phyloP scores from a whole-genome alignment of 2,329 filamentous ascomycete species.

The Bipolaris oryzae region DNA sequence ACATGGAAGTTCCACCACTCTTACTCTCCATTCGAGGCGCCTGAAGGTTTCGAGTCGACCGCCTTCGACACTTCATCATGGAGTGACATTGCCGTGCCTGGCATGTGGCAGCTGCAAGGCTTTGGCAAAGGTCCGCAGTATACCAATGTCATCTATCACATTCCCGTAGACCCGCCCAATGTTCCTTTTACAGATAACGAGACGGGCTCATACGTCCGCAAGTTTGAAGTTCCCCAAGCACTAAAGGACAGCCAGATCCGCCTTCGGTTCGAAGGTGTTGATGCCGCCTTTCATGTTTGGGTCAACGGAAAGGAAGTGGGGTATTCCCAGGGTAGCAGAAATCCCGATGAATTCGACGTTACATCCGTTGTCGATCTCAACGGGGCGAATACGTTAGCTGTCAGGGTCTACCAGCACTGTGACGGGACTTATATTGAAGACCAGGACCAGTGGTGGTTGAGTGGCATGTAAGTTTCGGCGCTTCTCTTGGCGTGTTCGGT shows the following conservation, averaged over 20 bases:
- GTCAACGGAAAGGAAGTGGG: conserved; percentile 69
- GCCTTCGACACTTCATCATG: conserved; percentile 52
- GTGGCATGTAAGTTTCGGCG: conserved; percentile 51
- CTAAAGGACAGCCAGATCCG: conserved; percentile 63
- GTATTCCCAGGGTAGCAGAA: conserved; percentile 71
- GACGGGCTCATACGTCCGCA: conserved; percentile 66
- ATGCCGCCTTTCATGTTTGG: conserved; percentile 73
- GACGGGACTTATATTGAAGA: conserved; percentile 74
- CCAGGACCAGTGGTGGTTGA: conserved; percentile 72
- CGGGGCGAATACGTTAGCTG: conserved; percentile 62
- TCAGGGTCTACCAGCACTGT: conserved; percentile 73
- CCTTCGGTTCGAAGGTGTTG: conserved; percentile 73
- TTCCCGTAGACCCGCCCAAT: conserved; percentile 68
- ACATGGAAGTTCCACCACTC: conserved; percentile 50
- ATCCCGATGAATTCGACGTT: conserved; percentile 73
- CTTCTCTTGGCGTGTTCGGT: background rate
- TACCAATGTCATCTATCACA: conserved; percentile 70
- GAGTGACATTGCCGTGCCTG: conserved; percentile 65
- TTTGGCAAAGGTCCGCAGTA: conserved; percentile 69
- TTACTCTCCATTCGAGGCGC: conserved; percentile 46
- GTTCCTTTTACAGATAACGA: conserved; percentile 66
- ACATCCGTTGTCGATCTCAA: conserved; percentile 56
- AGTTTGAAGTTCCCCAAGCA: conserved; percentile 59
- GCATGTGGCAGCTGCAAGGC: conserved; percentile 73
- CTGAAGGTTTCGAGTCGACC: conserved; percentile 40